These are phyloP conservation scores for Dichomitus squalens DNA, from an alignment of 1,284 basidiomycete genomes.

Conservation along the genomic window DNA sequence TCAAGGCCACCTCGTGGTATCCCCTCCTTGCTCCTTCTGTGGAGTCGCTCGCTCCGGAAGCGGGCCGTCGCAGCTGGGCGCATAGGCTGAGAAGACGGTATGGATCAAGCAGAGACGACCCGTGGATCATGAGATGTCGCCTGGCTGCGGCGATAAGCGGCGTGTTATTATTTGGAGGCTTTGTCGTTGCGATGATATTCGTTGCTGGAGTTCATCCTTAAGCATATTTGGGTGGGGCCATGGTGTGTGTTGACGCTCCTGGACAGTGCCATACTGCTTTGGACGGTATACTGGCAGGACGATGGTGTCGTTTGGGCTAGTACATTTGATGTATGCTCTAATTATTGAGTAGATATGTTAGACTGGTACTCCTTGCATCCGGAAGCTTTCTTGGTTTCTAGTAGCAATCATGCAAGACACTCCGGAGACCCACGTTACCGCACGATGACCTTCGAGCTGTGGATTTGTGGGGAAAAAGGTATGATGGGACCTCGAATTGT, in stretches of 20 bases:
- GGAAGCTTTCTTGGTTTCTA: neutral
- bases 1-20: slow-evolving; percentile 23
- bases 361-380: neutral
- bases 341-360: neutral
- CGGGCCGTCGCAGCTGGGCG: slow-evolving; percentile 21
- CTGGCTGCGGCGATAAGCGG: slow-evolving; percentile 47
- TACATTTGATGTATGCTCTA: neutral
- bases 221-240: neutral
- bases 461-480: too few species aligned
- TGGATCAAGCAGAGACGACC: slow-evolving; percentile 27
- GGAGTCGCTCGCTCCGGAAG: slow-evolving; percentile 28
- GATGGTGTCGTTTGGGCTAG: neutral
- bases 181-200: slow-evolving; percentile 43
- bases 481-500: too few species aligned
- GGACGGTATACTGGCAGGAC: slow-evolving; percentile 1
- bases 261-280: neutral
- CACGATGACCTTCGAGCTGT: too few species aligned
- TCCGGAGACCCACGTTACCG: too few species aligned
- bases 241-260: neutral
- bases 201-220: slow-evolving; percentile 22
- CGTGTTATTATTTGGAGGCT: slow-evolving; percentile 37
- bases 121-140: slow-evolving; percentile 50
- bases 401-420: too few species aligned
- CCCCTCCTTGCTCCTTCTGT: slow-evolving; percentile 28
- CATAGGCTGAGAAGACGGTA: slow-evolving; percentile 22